Conservation (phyloP, 2,329 filamentous ascomycete genomes). For the Aspergillus floridensis region DNA sequence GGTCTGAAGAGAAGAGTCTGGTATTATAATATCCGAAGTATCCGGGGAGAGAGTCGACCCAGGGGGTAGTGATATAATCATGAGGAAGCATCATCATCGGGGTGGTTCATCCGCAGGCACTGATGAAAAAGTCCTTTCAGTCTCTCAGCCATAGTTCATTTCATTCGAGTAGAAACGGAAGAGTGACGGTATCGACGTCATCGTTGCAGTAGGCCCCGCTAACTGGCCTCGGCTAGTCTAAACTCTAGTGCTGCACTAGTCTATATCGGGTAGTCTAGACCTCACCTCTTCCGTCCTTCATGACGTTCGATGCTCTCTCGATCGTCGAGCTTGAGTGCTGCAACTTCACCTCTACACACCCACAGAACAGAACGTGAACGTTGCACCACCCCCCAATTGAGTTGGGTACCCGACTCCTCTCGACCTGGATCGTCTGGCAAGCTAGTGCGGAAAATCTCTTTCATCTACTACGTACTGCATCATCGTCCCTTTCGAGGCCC, state of each 20-base stretch:
- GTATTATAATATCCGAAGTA: conserved; percentile 24
- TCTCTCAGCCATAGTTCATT: conserved; percentile 1
- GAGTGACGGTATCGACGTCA: conserved; percentile 34
- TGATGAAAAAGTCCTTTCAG: background rate
- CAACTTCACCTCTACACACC: conserved; percentile 6
- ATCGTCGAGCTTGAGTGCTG: background rate
- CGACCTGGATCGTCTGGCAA: conserved; percentile 21
- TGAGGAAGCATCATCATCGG: conserved; percentile 19
- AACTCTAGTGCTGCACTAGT: conserved; percentile 17
- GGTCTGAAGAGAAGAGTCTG: conserved; percentile 6
- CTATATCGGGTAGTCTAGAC: conserved; percentile 17
- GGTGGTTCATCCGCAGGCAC: background rate
- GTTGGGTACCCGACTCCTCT: conserved; percentile 10
- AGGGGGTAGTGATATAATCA: conserved; percentile 28
- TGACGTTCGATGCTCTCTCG: conserved; percentile 28
- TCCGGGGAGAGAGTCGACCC: conserved; percentile 12
- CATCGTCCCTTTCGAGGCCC: conserved; percentile 2
- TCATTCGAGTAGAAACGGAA: background rate
- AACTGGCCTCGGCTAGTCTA: conserved; percentile 23
- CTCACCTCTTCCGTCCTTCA: conserved; percentile 24
- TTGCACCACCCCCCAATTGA: conserved; percentile 26
- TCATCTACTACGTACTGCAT: conserved; percentile 4
- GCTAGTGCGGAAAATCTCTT: conserved; percentile 19
- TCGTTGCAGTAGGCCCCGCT: conserved; percentile 26
- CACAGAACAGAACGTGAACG: conserved; percentile 13